These are phyloP conservation scores for Sporothrix pallida DNA, from an alignment of 2,329 filamentous ascomycete genomes.

Conservation along the genomic window DNA sequence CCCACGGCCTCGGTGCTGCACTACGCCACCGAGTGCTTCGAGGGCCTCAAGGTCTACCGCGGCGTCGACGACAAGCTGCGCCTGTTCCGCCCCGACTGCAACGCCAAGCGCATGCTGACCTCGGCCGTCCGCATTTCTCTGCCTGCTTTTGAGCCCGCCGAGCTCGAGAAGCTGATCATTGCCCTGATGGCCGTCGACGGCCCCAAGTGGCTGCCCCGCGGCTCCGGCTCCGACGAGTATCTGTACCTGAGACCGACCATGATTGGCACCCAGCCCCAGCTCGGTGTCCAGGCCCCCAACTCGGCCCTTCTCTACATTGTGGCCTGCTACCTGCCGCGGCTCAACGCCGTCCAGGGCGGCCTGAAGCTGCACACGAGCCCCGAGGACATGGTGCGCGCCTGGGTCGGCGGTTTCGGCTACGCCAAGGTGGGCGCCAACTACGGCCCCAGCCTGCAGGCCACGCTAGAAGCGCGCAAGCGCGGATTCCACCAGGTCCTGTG, in stretches of 20 bases:
- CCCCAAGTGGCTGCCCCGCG: conserved; percentile 73
- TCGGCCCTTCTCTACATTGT: conserved; percentile 92
- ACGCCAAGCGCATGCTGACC: conserved; percentile 68
- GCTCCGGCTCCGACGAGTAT: conserved; percentile 67
- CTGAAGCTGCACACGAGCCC: conserved; percentile 79
- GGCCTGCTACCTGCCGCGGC: conserved; percentile 63
- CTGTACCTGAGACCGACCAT: conserved; percentile 87
- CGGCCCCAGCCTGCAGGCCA: conserved; percentile 80
- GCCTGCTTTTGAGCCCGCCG: conserved; percentile 71
- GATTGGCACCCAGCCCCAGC: conserved; percentile 79
- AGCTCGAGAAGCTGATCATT: conserved; percentile 75
- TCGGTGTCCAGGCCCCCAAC: conserved; percentile 79
- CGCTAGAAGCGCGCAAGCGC: conserved; percentile 70
- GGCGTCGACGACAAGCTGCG: conserved; percentile 76
- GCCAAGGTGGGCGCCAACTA: conserved; percentile 96
- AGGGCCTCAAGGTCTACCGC: conserved; percentile 82
- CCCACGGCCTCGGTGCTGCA: conserved; percentile 82
- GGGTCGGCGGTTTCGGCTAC: conserved; percentile 91
- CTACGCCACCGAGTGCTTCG: conserved; percentile 91
- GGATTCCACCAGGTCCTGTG: conserved; percentile 94
- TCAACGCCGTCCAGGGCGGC: conserved; percentile 60
- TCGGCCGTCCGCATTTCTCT: conserved; percentile 72
- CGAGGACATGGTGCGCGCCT: conserved; percentile 85
- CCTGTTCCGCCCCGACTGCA: conserved; percentile 77
- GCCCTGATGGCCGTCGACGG: conserved; percentile 76